Evolutionary conservation across 495 filamentous ascomycete genomes (phyloP), one percentile per base, ranked within the genome.

Genomic region (Penicillium canariense): DNA sequence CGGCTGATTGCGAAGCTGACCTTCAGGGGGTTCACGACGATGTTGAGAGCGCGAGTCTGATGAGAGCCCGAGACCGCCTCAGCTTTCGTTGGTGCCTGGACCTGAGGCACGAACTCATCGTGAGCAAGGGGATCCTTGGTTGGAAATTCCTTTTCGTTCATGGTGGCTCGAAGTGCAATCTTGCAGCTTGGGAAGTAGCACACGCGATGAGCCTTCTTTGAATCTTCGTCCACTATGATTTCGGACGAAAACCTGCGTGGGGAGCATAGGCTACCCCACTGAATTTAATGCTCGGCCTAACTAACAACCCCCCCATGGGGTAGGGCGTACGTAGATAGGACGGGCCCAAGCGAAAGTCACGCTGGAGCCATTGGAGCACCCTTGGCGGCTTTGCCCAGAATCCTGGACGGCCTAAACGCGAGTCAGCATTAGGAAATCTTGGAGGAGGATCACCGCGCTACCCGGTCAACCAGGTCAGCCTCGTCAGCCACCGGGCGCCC

Each of bases 1-100:
- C 36, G 18, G 12, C 39, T 15, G 36, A 54, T 12, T 47, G 14
- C 15, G 22, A 30, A 50, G 48, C 70, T 65, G 30, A 77, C 74
- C 65, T 58, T 68, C 38, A 77, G 60, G 36, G 75, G 75, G 47
- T 77, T 77, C 56, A 71, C 59, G 38, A 77, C 63, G 32, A 77
- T 63, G 59, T 77, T 77, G 36, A 74, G 40, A 12, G 70, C 71
- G 12, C 32, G 12, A 17, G 57, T 39, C 8, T 42, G 47, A 9
- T 35, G 40, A n/a, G 42, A 32, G 18, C 8, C 34, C 6, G 36
- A n/a, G 11, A 18, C n/a, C 17, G 30, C 55, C 12, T 49, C 46
- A 10, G 35, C 10, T 2, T 23, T 9, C 15, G 36, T 15, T 2
- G 39, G 14, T 17, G 23, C 10, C 15, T 17, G 15, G 25, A 8